These are phyloP conservation scores for Cymbopogon citratus DNA, from an alignment of 176 grass and related monocot genomes.

Conservation along the genomic window DNA sequence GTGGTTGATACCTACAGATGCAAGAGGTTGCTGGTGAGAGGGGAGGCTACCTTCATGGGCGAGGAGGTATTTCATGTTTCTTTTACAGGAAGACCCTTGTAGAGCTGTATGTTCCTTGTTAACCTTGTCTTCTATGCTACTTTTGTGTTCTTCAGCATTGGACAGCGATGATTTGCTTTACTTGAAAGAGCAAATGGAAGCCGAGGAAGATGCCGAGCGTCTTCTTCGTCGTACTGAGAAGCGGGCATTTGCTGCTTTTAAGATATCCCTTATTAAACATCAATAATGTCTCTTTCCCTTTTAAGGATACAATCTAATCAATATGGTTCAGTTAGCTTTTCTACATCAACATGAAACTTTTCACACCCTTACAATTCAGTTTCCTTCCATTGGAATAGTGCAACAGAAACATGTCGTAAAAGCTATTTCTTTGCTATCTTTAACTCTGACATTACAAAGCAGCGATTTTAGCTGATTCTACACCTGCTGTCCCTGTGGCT, in stretches of 20 bases:
- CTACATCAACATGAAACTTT: not conserved
- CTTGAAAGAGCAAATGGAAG: slow-evolving; percentile 99
- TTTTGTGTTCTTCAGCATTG: slow-evolving; percentile 54
- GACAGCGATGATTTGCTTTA: slow-evolving; percentile 98
- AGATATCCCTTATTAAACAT: slow-evolving; percentile 74
- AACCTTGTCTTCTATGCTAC: slow-evolving; percentile 15
- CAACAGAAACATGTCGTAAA: not conserved
- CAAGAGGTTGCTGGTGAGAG: slow-evolving; percentile 99
- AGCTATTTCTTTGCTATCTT: slow-evolving; percentile 24
- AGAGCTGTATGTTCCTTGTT: not conserved
- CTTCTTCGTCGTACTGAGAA: slow-evolving; percentile 91
- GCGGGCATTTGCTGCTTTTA: slow-evolving; percentile 94
- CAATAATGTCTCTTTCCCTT: not conserved
- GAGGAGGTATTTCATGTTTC: slow-evolving; percentile 73
- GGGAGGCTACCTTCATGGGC: slow-evolving; percentile 91
- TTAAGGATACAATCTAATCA: not conserved
- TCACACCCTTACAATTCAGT: not conserved
- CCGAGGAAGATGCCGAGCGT: slow-evolving; percentile 94
- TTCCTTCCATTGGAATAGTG: not conserved
- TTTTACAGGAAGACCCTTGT: slow-evolving; percentile 6
- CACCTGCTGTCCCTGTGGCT: slow-evolving; percentile 60
- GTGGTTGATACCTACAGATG: slow-evolving; percentile 77
- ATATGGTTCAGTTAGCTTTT: not conserved
- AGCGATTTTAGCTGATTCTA: slow-evolving; percentile 71
- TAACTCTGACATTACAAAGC: slow-evolving; percentile 73